Base-by-base conservation (phyloP, 495 filamentous ascomycete genomes). In the Penicillium bialowiezense region DNA sequence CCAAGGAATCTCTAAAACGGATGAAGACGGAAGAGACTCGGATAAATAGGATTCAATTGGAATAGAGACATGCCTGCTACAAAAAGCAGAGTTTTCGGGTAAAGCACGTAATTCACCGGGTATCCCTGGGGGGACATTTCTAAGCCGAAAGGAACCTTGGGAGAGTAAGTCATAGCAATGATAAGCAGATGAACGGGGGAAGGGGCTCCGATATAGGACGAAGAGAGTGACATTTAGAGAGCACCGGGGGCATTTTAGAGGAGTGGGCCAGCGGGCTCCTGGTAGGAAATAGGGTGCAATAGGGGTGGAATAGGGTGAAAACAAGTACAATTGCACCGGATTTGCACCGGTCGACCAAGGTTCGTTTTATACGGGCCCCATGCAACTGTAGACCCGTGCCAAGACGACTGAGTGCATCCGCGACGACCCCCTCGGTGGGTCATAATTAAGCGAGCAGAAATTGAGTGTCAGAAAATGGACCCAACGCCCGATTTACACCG, bases 381-480 rank as follows among this genome's bases (percentile, higher is more conserved):
- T 24, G 15, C 19, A 23, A 20, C 40, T 24, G 44, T 21, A 26
- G 41, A 26, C 19, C 46, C 54, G 10, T 40, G 39, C 47, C 52
- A 55, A 56, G 51, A 32, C 39, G 18, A 60, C 56, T 70, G 67
- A 59, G 67, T 70, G 67, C 44, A 28, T 48, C 64, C 67, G 64
- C 64, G 52, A 66, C 59, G 57, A 57, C 44, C 35, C 46, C 24
- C 23, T 13, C 15, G 62, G 52, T 41, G 28, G 20, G 24, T 21
- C 3, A 0, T 2, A 17, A 5, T 49, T 52, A 32, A 45, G 45
- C 47, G 53, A 53, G 44, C 18, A 39, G 38, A 65, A 63, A 40
- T 26, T 67, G 63, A 55, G 67, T 68, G 63, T 64, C 59, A 64
- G 60, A 64, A 56, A 71, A 69, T 65, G 61, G 33, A 41, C 29